Evolutionary conservation across 2,329 filamentous ascomycete species (phyloP), one percentile per base, ranked within the genome.

Genomic region (Microsporum audouinii): DNA sequence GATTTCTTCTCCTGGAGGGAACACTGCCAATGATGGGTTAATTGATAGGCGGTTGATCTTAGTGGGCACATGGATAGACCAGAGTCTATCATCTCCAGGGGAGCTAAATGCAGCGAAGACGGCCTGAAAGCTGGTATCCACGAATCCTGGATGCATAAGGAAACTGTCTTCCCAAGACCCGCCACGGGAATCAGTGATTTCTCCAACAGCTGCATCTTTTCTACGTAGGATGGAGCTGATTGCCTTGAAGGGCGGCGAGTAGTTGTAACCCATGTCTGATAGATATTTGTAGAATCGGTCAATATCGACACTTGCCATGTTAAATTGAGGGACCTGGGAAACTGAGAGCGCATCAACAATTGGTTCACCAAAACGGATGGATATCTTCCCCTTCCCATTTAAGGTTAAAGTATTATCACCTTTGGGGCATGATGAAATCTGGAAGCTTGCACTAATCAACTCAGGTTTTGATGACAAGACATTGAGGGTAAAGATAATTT

Each of bases 201-300:
- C 31, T 34, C 55, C 61, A 14, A 38, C 53, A 14, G 49, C 43
- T 2, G 36, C 33, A 23, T 61, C 41, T 2, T 58, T 36, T 31
- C 39, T 58, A 3, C 61, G 47, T 23, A 56, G 51, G 29, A 61
- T 38, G 23, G 55, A 55, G 6, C 7, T 23, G n/a, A 67, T 60
- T 4, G 62, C 49, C n/a, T 62, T 60, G 60, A 70, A 70, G 6
- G 10, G 53, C 56, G 43, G 43, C 17, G 43, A 47, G 51, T 70
- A 70, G 43, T 62, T 60, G 60, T 66, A 68, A 8, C 67, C 68
- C 12, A 69, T 14, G 29, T 65, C 59, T 36, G 53, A 58, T 27
- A 69, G 60, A 14, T 63, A 53, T 2, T 60, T 23, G 59, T 69
- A 69, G 51, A 69, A 68, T 5, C 57, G 60, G 23, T 69, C 51